Base-by-base conservation (phyloP, 2,329 filamentous ascomycete species). In the Neonectria punicea region DNA sequence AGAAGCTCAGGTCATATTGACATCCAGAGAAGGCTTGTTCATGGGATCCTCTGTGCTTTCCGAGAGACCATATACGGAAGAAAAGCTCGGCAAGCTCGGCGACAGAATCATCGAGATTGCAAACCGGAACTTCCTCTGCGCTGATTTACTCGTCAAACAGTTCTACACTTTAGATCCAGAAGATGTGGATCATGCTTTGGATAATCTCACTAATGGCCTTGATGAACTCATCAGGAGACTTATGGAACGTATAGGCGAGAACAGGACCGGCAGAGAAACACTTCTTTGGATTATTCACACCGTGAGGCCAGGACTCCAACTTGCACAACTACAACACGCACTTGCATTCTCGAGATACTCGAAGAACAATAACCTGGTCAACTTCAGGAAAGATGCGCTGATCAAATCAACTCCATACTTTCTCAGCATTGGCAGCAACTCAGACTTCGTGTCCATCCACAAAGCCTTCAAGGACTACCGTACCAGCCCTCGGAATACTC, bases 391-490 rank as follows among this genome's bases (percentile, higher is more conserved):
- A 8, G 44, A 36, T 13, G 39, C 9, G 18, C 20, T 58, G 5
- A 13, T 30, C 22, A 50, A 58, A n/a, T 20, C 55, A 3, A 58
- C 55, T n/a, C 50, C 30, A 13, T 58, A 58, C 10, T 50, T 58
- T 20, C 16, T 50, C 6, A 36, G 18, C 14, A 41, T 58, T 39
- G 32, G 55, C 20, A 34, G 7, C 30, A 25, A 28, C 32, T 18
- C 34, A n/a, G 44, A 50, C 11, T 50, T 25, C 18, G 30, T 58
- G 6, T 49, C 55, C 11, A 50, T 58, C 20, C 55, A 58, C 18
- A 58, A 58, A 39, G 55, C 44, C 11, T 32, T 50, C 32, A 58
- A 58, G 55, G 22, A 58, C 55, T 58, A 49, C n/a, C 50, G 32
- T 16, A 28, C 30, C 8, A 14, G 13, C n/a, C n/a, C 43, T 13